Conservation (phyloP, 2,329 filamentous ascomycete species). For the Incumbomyces lentus region DNA sequence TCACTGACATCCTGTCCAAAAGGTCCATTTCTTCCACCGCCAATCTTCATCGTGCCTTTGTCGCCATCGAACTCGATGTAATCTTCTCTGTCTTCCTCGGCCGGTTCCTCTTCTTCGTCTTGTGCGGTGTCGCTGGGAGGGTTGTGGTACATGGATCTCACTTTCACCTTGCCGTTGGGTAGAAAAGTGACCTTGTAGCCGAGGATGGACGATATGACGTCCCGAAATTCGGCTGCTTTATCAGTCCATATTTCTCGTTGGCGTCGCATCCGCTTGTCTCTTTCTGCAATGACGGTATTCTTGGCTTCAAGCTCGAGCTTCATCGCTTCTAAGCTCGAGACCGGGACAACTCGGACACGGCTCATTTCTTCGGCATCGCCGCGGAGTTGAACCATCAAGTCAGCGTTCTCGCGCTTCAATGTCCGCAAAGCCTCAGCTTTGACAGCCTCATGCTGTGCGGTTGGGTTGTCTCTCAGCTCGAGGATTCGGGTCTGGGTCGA, state of each 20-base stretch:
- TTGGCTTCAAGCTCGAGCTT: conserved; percentile 65
- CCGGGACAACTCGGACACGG: conserved; percentile 56
- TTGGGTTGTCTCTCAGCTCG: conserved; percentile 84
- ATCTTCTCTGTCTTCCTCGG: conserved; percentile 40
- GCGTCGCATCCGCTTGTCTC: conserved; percentile 71
- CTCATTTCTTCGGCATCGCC: conserved; percentile 29
- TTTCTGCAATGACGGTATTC: conserved; percentile 55
- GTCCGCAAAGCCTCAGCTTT: conserved; percentile 70
- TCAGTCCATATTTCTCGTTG: conserved; percentile 87
- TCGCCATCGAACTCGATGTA: conserved; percentile 79
- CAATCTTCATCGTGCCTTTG: conserved; percentile 95
- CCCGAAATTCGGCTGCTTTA: conserved; percentile 89
- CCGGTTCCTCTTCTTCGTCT: conserved; percentile 22
- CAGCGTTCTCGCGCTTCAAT: conserved; percentile 72
- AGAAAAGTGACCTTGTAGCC: conserved; percentile 95
- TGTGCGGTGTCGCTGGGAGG: conserved; percentile 55
- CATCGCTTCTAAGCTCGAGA: conserved; percentile 63
- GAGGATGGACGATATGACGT: conserved; percentile 81
- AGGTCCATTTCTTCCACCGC: conserved; percentile 72
- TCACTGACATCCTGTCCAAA: conserved; percentile 79
- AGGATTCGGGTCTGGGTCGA: conserved; percentile 71
- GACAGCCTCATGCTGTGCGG: conserved; percentile 70
- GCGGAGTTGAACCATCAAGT: conserved; percentile 64
- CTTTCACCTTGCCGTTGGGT: conserved; percentile 90
- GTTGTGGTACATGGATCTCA: conserved; percentile 76